Evolutionary conservation across 768 basidiomycete species (phyloP).

Genomic region (Termitomyces titanicus): DNA sequence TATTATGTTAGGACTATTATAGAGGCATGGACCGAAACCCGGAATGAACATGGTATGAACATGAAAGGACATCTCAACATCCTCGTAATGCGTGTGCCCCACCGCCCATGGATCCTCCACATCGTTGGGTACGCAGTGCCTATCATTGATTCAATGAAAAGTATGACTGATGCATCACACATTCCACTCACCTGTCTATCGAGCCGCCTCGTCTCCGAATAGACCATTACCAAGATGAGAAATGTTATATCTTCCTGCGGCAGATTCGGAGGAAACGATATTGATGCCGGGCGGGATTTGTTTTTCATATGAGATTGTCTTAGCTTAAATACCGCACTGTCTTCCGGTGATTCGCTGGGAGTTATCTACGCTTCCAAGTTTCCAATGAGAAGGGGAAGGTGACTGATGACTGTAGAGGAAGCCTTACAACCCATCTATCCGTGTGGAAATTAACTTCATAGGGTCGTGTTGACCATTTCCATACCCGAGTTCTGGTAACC

Average conservation of each 20-base stretch:
- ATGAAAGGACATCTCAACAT: background rate
- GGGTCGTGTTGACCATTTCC: background rate
- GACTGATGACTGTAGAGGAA: no score
- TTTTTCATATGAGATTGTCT: background rate
- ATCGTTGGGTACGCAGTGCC: no score
- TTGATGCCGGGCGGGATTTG: background rate
- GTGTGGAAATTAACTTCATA: background rate
- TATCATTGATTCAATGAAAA: background rate
- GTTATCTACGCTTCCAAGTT: background rate
- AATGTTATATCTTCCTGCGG: background rate
- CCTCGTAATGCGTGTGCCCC: background rate
- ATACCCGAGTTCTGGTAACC: background rate
- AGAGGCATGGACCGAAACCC: background rate
- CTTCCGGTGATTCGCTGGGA: background rate
- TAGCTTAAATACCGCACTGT: background rate
- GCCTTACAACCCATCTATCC: background rate
- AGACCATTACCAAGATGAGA: conserved; percentile 1
- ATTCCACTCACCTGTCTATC: background rate
- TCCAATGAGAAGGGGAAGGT: background rate
- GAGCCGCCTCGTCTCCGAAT: background rate
- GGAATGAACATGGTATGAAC: background rate
- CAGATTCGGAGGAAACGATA: background rate
- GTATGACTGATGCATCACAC: background rate
- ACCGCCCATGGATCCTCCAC: background rate
- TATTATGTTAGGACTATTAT: background rate